phyloP scores from a whole-genome alignment of 2,329 filamentous ascomycete species.

The Camptophora hylomeconis region DNA sequence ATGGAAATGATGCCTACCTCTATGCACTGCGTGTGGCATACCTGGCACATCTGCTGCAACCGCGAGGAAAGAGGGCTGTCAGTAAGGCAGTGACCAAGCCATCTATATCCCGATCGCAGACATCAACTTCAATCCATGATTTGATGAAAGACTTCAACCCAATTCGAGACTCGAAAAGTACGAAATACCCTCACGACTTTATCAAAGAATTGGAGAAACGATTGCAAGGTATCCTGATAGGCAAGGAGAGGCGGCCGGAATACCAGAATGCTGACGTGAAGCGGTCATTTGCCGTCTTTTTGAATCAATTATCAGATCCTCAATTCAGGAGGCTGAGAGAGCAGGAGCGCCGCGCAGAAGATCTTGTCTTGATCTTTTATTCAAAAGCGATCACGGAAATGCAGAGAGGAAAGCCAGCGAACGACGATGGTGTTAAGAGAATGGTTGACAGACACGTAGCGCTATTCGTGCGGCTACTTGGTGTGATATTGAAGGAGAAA shows the following conservation, averaged over 20 bases:
- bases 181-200: slow-evolving; percentile 58
- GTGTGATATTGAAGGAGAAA: slow-evolving; percentile 65
- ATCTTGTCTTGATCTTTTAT: slow-evolving; percentile 90
- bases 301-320: slow-evolving; percentile 82
- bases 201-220: slow-evolving; percentile 61
- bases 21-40: slow-evolving; percentile 85
- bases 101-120: slow-evolving; percentile 44
- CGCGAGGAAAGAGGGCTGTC: slow-evolving; percentile 80
- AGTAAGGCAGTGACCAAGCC: slow-evolving; percentile 42
- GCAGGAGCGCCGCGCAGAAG: slow-evolving; percentile 85
- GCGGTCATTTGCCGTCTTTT: slow-evolving; percentile 84
- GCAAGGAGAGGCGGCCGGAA: slow-evolving; percentile 71
- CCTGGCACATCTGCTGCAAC: slow-evolving; percentile 84
- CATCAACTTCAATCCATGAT: slow-evolving; percentile 62
- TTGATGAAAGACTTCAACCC: slow-evolving; percentile 76
- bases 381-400: slow-evolving; percentile 86
- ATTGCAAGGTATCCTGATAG: slow-evolving; percentile 66
- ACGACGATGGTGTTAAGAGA: slow-evolving; percentile 80
- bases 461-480: slow-evolving; percentile 79
- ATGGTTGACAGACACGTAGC: slow-evolving; percentile 91
- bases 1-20: slow-evolving; percentile 69
- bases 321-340: slow-evolving; percentile 84
- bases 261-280: slow-evolving; percentile 86
- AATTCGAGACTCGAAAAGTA: slow-evolving; percentile 55
- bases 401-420: slow-evolving; percentile 58